A percentile compares a stretch with the other conserved stretches of the same genome.
Conservation (phyloP, 2,329 filamentous ascomycete genomes). For the Alternaria angustiovoidea region DNA sequence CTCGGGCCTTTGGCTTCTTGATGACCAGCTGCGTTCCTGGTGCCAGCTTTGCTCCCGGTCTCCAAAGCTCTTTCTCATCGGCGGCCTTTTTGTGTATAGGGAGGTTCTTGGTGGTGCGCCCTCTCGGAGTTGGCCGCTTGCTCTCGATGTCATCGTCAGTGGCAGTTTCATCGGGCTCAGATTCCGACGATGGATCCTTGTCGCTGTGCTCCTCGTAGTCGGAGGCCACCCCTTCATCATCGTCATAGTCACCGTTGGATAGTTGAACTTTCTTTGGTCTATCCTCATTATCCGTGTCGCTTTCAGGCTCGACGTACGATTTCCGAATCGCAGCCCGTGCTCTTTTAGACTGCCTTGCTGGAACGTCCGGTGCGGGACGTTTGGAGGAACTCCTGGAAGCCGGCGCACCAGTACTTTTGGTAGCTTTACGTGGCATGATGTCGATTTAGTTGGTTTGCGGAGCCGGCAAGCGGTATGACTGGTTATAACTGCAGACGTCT, state of each 20-base stretch:
- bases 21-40: slow-evolving; percentile 69
- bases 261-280: slow-evolving; percentile 21
- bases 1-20: slow-evolving; percentile 69
- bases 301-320: slow-evolving; percentile 46
- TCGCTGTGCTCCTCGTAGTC: slow-evolving; percentile 54
- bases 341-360: slow-evolving; percentile 47
- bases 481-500: slow-evolving; percentile 9
- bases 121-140: slow-evolving; percentile 36
- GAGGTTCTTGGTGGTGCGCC: slow-evolving; percentile 27
- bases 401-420: slow-evolving; percentile 25
- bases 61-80: slow-evolving; percentile 63
- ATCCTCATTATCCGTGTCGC: slow-evolving; percentile 25
- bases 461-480: neutral
- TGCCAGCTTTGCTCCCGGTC: slow-evolving; percentile 63
- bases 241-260: slow-evolving; percentile 42
- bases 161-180: slow-evolving; percentile 42
- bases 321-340: slow-evolving; percentile 44
- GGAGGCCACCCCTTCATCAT: slow-evolving; percentile 46
- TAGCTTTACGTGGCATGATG: slow-evolving; percentile 43
- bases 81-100: slow-evolving; percentile 32
- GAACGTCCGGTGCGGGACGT: slow-evolving; percentile 42
- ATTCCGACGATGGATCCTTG: slow-evolving; percentile 36
- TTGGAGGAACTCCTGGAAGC: slow-evolving; percentile 46
- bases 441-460: neutral
- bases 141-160: slow-evolving; percentile 41